These are phyloP conservation scores for Vitis labrusca DNA, from an alignment of 164 flowering plant species.

Conservation along the genomic window DNA sequence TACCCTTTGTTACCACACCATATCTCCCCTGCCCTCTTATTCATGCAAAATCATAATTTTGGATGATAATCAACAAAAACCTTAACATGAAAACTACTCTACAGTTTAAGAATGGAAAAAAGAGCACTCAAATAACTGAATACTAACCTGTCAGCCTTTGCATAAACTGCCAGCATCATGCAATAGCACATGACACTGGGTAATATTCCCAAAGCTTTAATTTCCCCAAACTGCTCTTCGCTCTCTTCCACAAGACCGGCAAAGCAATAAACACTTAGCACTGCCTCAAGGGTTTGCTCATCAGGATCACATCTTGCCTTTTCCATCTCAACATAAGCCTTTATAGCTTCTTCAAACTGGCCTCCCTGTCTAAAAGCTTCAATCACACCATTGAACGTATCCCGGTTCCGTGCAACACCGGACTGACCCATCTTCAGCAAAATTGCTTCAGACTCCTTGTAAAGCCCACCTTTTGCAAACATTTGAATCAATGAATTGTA, in stretches of 20 bases:
- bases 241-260: conserved; percentile 91
- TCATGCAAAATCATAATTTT: not conserved
- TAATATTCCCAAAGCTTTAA: conserved; percentile 65
- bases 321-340: conserved; percentile 84
- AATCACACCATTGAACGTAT: conserved; percentile 77
- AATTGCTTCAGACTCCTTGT: conserved; percentile 70
- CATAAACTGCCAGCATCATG: conserved; percentile 86
- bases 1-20: not conserved
- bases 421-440: conserved; percentile 58
- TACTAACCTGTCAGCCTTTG: conserved; percentile 73
- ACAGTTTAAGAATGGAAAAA: not conserved
- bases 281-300: conserved; percentile 87
- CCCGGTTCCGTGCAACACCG: conserved; percentile 52
- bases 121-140: conserved; percentile 1
- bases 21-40: not conserved
- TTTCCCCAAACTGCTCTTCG: conserved; percentile 77
- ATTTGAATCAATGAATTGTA: conserved; percentile 65
- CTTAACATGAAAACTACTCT: not conserved
- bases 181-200: conserved; percentile 90
- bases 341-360: conserved; percentile 81
- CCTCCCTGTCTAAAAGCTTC: conserved; percentile 89
- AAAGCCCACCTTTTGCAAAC: conserved; percentile 85
- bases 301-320: conserved; percentile 77
- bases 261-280: conserved; percentile 83
- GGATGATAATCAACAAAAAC: not conserved